Conservation (phyloP, 2,329 filamentous ascomycete genomes). For the Pseudogymnoascus pannorum region DNA sequence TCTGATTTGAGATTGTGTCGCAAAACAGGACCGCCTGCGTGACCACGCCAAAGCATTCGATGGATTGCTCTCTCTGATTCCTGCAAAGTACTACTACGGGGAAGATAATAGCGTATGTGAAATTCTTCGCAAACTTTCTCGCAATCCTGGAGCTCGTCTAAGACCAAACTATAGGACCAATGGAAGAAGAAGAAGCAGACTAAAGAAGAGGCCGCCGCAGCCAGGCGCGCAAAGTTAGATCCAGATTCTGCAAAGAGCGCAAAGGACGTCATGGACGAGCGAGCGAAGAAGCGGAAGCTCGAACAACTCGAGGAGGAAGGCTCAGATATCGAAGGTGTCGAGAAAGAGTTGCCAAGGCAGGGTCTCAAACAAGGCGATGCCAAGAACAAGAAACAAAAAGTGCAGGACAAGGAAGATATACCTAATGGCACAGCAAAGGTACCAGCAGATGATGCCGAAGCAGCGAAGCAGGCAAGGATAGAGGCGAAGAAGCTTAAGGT, state of each 20-base stretch:
- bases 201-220: constrained; percentile 75
- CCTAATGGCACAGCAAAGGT: constrained; percentile 23
- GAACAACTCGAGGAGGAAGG: constrained; percentile 51
- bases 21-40: constrained; percentile 43
- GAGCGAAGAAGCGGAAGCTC: constrained; percentile 73
- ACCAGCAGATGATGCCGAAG: constrained; percentile 30
- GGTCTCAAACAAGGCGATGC: constrained; percentile 45
- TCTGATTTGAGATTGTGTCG: constrained; percentile 12
- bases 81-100: constrained; percentile 64
- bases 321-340: constrained; percentile 45
- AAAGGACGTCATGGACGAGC: constrained; percentile 87
- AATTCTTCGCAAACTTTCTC: constrained; percentile 6
- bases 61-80: constrained; percentile 62
- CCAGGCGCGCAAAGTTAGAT: constrained; percentile 82
- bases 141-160: constrained; percentile 1
- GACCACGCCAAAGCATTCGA: constrained; percentile 34
- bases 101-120: constrained; percentile 59
- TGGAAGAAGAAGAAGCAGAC: constrained; percentile 95
- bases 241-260: constrained; percentile 85
- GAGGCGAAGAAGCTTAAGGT: constrained; percentile 24
- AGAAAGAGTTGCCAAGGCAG: constrained; percentile 55
- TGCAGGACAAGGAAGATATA: constrained; percentile 33
- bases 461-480: constrained; percentile 27
- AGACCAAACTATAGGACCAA: constrained; percentile 59
- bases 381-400: constrained; percentile 48